A percentile compares a stretch with the other conserved stretches of the same genome.
These are phyloP conservation scores for Botrytis paeoniae DNA, from an alignment of 2,329 filamentous ascomycete genomes.

Conservation along the genomic window DNA sequence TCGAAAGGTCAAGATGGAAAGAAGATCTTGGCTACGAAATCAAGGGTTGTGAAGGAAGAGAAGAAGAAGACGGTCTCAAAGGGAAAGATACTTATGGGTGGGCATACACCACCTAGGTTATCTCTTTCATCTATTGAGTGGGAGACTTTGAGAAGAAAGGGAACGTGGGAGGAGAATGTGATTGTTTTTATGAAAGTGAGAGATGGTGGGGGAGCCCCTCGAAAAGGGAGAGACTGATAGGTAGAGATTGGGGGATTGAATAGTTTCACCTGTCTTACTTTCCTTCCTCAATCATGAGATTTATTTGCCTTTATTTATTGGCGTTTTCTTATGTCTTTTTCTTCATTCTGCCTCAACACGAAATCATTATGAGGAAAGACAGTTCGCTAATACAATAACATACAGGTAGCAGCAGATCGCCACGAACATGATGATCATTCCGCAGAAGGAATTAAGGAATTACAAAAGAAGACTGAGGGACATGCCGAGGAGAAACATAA, in stretches of 20 bases:
- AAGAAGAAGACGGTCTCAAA: background rate
- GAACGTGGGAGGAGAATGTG: background rate
- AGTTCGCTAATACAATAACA: background rate
- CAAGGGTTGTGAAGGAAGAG: background rate
- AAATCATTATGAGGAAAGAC: background rate
- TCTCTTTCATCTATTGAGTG: background rate
- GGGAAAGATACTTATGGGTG: background rate
- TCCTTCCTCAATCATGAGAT: background rate
- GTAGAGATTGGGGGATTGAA: background rate
- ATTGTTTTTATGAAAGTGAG: background rate
- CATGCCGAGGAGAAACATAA: constrained; percentile 34
- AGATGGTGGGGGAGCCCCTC: background rate
- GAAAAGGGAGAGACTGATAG: too few species aligned
- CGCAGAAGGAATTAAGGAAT: constrained; percentile 51
- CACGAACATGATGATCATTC: constrained; percentile 20
- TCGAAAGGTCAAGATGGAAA: background rate
- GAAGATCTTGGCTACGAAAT: background rate
- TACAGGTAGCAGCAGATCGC: constrained; percentile 32
- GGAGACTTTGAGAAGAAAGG: background rate
- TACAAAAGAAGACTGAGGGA: constrained; percentile 50
- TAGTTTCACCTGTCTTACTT: background rate
- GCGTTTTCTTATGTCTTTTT: background rate
- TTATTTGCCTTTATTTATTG: background rate
- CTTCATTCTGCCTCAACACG: background rate
- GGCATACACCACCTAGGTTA: background rate